phyloP scores from a whole-genome alignment of 257 asterid genomes.

The Rubia yunnanensis region DNA sequence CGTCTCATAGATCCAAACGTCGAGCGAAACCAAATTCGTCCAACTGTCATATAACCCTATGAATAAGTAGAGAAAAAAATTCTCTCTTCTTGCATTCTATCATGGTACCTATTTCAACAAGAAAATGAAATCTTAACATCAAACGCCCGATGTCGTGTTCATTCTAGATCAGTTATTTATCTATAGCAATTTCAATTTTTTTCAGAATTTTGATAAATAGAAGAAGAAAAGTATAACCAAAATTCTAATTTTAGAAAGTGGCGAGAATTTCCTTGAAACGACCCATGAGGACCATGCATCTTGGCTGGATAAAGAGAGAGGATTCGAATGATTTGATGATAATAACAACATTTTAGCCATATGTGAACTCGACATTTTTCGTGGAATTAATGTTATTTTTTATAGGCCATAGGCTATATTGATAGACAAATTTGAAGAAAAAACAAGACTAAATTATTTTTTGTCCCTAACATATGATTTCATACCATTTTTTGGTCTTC shows the following conservation, averaged over 20 bases:
- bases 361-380: background rate
- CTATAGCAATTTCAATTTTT: no score
- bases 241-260: background rate
- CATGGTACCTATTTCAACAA: no score
- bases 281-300: background rate
- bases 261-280: background rate
- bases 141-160: background rate
- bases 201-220: background rate
- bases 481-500: no score
- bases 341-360: background rate
- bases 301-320: background rate
- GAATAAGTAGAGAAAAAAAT: no score
- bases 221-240: background rate
- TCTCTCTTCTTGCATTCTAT: no score
- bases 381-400: background rate
- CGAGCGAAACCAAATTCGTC: no score
- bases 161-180: background rate
- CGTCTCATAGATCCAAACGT: no score
- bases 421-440: background rate
- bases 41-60: no score
- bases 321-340: constrained; percentile 1
- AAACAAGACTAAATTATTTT: no score
- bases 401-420: constrained; percentile 1
- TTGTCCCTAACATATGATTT: no score
- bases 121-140: background rate